phyloP scores from a whole-genome alignment of 192 early-diverging fungal species.

The Umbelopsis sp. region DNA sequence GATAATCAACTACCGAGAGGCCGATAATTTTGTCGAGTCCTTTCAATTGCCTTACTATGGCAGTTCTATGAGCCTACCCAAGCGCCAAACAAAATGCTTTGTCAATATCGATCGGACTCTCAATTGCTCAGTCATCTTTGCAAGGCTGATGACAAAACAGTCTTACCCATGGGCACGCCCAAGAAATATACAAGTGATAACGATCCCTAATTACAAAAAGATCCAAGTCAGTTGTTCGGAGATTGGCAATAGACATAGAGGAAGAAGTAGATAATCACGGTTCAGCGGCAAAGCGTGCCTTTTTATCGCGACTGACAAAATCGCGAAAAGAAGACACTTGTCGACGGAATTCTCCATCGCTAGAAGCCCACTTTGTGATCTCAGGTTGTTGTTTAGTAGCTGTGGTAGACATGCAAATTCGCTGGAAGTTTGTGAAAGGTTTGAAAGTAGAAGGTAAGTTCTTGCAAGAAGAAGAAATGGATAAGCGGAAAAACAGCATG shows the following conservation, averaged over 20 bases:
- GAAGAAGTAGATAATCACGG: constrained; percentile 40
- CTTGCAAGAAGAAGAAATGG: not conserved
- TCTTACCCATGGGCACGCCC: constrained; percentile 65
- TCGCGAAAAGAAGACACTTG: constrained; percentile 75
- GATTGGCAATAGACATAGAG: not conserved
- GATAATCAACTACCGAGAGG: constrained; percentile 84
- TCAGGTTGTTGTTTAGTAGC: constrained; percentile 27
- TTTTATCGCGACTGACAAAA: constrained; percentile 52
- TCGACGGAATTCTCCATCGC: constrained; percentile 83
- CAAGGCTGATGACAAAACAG: not conserved
- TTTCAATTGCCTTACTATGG: constrained; percentile 88
- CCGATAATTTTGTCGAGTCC: constrained; percentile 84
- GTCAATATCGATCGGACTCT: not conserved
- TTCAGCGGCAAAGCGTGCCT: constrained; percentile 74
- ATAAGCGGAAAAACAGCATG: constrained; percentile 2
- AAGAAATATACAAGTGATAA: constrained; percentile 81
- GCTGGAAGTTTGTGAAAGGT: not conserved
- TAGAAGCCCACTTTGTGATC: constrained; percentile 65
- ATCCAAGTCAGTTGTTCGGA: constrained; percentile 10
- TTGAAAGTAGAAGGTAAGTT: not conserved
- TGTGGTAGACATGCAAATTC: constrained; percentile 23
- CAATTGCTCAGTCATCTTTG: constrained; percentile 10
- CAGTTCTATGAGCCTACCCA: constrained; percentile 83
- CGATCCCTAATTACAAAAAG: constrained; percentile 49
- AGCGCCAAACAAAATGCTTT: not conserved